Base-by-base conservation (phyloP, 176 grass and related monocot species). In the Zea luxurians region DNA sequence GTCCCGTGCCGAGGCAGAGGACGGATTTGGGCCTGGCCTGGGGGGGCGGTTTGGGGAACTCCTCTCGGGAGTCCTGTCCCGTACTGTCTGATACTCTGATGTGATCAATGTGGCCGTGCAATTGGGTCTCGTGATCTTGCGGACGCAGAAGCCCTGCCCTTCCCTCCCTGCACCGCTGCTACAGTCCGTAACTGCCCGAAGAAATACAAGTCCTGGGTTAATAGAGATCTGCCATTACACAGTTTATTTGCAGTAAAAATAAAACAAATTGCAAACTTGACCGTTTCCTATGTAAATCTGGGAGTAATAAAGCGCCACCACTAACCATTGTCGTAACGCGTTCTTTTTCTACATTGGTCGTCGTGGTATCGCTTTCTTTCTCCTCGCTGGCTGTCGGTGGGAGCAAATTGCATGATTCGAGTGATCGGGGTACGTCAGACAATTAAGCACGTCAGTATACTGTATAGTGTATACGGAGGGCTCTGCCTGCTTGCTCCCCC, bases 1-100 rank as follows among this genome's bases (percentile, higher is more conserved):
- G 5, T 54, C 15, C 15, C 52, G 52, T 55, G 37, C 8, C 10
- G 38, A 4, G 60, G 17, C 62, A 41, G 43, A 73, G 68, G 80
- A 87, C 86, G 81, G 80, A 83, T 83, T 70, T 83, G 80, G 75
- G 80, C 50, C 66, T 66, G 72, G 64, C 9, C 37, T 3, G 35
- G 7, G 60, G 60, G 59, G 58, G 27, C 0, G 45, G 5, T 43
- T 21, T 66, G 85, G 68, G 74, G 75, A 78, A 74, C 46, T 74
- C 12, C 48, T 13, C 7, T 16, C 17, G 2, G 44, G 62, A 15
- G 27, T 50, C 10, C 55, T 72, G 66, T 70, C 79, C 16, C 13
- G 5, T 67, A 66, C 47, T 40, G 61, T n/a, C 13, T 34, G 27
- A 49, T 35, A 52, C 12, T 27, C 27, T 27, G 13, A 4, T 15